phyloP scores from a whole-genome alignment of 2,329 filamentous ascomycete genomes.

The Herpotrichia juniperi region DNA sequence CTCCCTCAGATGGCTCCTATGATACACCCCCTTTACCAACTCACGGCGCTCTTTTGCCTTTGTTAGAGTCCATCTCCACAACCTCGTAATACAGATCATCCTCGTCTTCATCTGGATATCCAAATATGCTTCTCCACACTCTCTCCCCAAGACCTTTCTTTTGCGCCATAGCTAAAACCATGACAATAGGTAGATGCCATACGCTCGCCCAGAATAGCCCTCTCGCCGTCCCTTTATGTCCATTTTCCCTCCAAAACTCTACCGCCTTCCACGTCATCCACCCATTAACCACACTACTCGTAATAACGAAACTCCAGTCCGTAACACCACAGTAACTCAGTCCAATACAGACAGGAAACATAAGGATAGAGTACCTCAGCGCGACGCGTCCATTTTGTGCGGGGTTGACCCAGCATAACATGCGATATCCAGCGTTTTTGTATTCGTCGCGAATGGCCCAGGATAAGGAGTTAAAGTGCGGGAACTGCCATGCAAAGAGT shows the following conservation, averaged over 20 bases:
- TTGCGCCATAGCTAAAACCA: constrained; percentile 88
- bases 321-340: constrained; percentile 82
- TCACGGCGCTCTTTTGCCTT: constrained; percentile 7
- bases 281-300: constrained; percentile 79
- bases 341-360: constrained; percentile 83
- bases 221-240: constrained; percentile 78
- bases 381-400: constrained; percentile 85
- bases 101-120: constrained; percentile 36
- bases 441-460: constrained; percentile 92
- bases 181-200: constrained; percentile 89
- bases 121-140: constrained; percentile 38
- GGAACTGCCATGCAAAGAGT: constrained; percentile 96
- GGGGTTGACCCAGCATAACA: constrained; percentile 88
- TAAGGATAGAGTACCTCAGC: constrained; percentile 81
- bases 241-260: constrained; percentile 79
- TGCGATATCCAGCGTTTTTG: constrained; percentile 68
- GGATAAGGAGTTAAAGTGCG: constrained; percentile 94
- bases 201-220: constrained; percentile 96
- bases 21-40: constrained; percentile 12
- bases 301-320: constrained; percentile 81
- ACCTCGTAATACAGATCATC: constrained; percentile 42
- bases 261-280: constrained; percentile 86
- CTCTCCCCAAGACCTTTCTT: constrained; percentile 74
- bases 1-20: constrained; percentile 1
- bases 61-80: constrained; percentile 33